phyloP scores from a whole-genome alignment of 202 grass and related monocot species.

The Bolboschoenoplectus hybrid region DNA sequence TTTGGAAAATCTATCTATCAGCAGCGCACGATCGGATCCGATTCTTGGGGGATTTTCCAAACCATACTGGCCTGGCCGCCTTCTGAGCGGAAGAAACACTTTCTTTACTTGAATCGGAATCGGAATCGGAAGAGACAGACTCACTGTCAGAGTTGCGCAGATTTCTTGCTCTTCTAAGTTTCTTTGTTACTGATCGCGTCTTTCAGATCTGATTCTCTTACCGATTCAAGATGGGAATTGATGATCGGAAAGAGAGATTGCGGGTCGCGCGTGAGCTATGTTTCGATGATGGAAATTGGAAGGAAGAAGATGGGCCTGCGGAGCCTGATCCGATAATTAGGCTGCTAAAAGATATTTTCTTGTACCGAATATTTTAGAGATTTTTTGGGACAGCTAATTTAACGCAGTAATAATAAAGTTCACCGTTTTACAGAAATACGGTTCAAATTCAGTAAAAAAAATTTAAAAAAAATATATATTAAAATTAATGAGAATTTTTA shows the following conservation, averaged over 20 bases:
- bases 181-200: not conserved
- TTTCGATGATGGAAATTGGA: not conserved
- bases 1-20: not conserved
- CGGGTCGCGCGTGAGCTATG: not conserved
- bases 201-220: conserved; percentile 9
- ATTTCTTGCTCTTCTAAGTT: not conserved
- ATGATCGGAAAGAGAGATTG: not conserved
- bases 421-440: too few species aligned
- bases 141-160: not conserved
- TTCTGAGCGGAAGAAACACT: not conserved
- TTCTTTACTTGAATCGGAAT: too few species aligned
- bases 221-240: not conserved
- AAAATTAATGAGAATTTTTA: too few species aligned
- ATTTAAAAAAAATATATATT: too few species aligned
- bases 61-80: not conserved
- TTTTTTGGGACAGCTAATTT: not conserved
- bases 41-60: not conserved
- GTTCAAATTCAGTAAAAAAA: too few species aligned
- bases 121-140: not conserved
- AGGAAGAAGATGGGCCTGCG: not conserved
- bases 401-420: too few species aligned
- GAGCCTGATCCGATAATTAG: not conserved
- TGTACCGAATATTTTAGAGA: not conserved
- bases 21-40: not conserved
- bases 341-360: not conserved